A percentile compares a stretch with the other conserved stretches of the same genome.
These are phyloP conservation scores for Caloboletus firmus DNA, from an alignment of 1,284 basidiomycete species.

Conservation along the genomic window DNA sequence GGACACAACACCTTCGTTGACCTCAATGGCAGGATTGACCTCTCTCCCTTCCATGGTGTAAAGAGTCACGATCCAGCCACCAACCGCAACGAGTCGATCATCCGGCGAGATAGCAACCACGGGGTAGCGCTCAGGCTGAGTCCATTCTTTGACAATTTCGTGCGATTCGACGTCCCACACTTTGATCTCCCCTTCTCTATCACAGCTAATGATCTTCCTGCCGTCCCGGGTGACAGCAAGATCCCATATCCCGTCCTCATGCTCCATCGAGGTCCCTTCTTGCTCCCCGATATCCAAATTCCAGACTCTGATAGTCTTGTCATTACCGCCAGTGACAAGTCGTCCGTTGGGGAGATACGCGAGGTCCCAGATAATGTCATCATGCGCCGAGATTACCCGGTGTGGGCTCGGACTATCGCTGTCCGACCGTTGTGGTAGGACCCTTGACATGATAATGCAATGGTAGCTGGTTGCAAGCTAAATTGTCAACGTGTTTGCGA, in stretches of 20 bases:
- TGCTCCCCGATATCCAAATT: not conserved
- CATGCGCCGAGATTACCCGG: not conserved
- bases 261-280: not conserved
- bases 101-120: not conserved
- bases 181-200: too few relatives aligned
- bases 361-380: accelerated
- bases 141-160: not conserved
- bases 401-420: not conserved
- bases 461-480: not conserved
- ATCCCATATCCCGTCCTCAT: too few relatives aligned
- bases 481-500: not conserved
- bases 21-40: not conserved
- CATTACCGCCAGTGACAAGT: not conserved
- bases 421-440: too few relatives aligned
- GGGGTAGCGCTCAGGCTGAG: accelerated
- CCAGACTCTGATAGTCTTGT: not conserved
- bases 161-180: conserved; percentile 3
- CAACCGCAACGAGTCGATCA: not conserved
- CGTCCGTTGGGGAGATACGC: not conserved
- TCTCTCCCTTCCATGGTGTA: not conserved
- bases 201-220: too few relatives aligned
- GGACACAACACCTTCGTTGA: accelerated
- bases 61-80: accelerated
- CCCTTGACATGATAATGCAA: not conserved
- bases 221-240: too few relatives aligned